Conservation (phyloP, 2,329 filamentous ascomycete species). For the Ophiostoma sp. region DNA sequence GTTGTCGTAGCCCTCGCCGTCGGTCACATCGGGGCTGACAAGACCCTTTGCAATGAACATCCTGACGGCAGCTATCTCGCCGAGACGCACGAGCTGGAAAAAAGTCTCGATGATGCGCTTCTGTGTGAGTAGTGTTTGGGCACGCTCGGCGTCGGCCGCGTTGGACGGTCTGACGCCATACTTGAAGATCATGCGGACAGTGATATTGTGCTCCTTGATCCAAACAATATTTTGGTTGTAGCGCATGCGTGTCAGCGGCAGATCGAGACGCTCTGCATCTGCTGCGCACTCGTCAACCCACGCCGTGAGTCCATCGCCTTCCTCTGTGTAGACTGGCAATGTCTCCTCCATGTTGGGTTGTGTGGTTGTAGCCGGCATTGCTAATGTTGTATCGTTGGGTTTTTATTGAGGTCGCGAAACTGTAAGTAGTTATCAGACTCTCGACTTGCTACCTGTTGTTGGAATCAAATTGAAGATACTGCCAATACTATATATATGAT, state of each 20-base stretch:
- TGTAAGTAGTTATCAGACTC: too few relatives aligned
- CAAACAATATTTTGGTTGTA: slow-evolving; percentile 13
- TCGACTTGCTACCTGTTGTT: too few relatives aligned
- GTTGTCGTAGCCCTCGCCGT: slow-evolving; percentile 19
- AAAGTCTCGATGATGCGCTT: slow-evolving; percentile 25
- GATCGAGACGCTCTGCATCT: slow-evolving; percentile 22
- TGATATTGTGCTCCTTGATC: slow-evolving; percentile 12
- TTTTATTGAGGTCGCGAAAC: too few relatives aligned
- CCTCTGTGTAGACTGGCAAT: background rate
- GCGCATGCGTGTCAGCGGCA: slow-evolving; percentile 28
- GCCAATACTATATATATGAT: background rate
- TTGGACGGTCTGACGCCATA: background rate
- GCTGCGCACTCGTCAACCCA: slow-evolving; percentile 24
- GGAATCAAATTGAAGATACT: background rate
- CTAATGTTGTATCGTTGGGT: background rate
- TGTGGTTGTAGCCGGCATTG: background rate
- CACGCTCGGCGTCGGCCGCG: slow-evolving; percentile 1
- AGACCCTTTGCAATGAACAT: slow-evolving; percentile 35
- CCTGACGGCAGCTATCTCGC: slow-evolving; percentile 32
- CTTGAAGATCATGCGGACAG: background rate
- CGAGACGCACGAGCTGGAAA: slow-evolving; percentile 18
- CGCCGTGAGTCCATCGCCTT: slow-evolving; percentile 7
- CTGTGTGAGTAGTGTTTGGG: slow-evolving; percentile 23
- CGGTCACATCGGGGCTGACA: slow-evolving; percentile 38
- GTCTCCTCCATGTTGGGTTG: background rate